Evolutionary conservation across 2,329 filamentous ascomycete genomes (phyloP).

Genomic region (Ceratocystis variospora): DNA sequence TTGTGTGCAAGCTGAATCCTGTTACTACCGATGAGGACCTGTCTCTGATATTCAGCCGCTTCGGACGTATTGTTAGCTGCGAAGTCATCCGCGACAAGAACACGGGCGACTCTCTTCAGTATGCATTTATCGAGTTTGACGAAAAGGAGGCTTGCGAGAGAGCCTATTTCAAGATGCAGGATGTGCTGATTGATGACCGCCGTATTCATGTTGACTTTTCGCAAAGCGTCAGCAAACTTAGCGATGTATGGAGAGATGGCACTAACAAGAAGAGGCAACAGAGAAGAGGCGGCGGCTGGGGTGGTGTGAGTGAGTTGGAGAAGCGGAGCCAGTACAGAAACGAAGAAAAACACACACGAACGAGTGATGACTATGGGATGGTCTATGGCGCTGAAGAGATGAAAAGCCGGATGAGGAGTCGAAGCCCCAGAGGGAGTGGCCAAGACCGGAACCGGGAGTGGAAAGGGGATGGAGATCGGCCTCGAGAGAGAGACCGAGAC

Average conservation of each 20-base stretch:
- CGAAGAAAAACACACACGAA: constrained; percentile 34
- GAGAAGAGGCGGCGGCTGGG: constrained; percentile 60
- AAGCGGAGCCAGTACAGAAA: constrained; percentile 80
- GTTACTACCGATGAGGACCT: constrained; percentile 91
- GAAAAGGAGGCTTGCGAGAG: constrained; percentile 86
- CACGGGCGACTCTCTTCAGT: constrained; percentile 89
- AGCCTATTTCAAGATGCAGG: constrained; percentile 98
- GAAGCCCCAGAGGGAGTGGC: constrained; percentile 22
- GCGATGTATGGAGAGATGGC: constrained; percentile 74
- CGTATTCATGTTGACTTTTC: constrained; percentile 98
- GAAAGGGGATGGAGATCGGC: constrained; percentile 20
- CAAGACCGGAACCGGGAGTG: constrained; percentile 8
- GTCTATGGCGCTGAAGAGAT: constrained; percentile 65
- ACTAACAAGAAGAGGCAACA: constrained; percentile 66
- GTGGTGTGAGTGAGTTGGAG: constrained; percentile 75
- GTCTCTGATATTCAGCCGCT: constrained; percentile 90
- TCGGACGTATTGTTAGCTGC: constrained; percentile 87
- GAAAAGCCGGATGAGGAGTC: constrained; percentile 22
- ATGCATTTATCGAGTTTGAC: constrained; percentile 94
- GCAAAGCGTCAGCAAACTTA: constrained; percentile 79
- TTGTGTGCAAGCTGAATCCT: constrained; percentile 96
- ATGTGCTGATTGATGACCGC: constrained; percentile 89
- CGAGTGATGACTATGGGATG: constrained; percentile 48
- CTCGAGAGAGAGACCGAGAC: neutral
- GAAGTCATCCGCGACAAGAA: constrained; percentile 91